A percentile compares a stretch with the other conserved stretches of the same genome.
Conservation (phyloP, 805 yeast species). For the Hanseniaspora lindneri region DNA sequence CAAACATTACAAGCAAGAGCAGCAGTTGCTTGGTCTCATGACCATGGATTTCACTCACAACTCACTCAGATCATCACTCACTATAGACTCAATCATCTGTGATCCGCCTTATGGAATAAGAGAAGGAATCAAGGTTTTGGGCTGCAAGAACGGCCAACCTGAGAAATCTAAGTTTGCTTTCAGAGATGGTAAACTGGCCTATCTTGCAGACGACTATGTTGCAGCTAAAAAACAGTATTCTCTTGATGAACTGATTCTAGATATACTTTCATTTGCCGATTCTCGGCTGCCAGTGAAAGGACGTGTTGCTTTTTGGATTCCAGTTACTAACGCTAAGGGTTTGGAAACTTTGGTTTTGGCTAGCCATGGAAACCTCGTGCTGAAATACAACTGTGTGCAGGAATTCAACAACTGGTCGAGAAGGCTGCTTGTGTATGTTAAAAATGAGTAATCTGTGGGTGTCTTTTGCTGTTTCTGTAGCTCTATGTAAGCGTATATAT, state of each 20-base stretch:
- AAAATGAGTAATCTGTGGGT: slow-evolving; percentile 35
- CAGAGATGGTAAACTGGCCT: slow-evolving; percentile 74
- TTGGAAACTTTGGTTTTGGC: slow-evolving; percentile 54
- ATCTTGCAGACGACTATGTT: slow-evolving; percentile 65
- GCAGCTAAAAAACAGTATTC: slow-evolving; percentile 89
- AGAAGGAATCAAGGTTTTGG: slow-evolving; percentile 88
- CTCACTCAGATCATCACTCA: slow-evolving; percentile 52
- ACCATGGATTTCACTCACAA: slow-evolving; percentile 94
- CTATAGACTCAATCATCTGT: slow-evolving; percentile 71
- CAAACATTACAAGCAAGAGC: slow-evolving; percentile 51
- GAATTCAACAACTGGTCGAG: slow-evolving; percentile 91
- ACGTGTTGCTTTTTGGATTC: slow-evolving; percentile 93
- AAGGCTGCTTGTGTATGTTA: slow-evolving; percentile 66
- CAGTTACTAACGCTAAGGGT: slow-evolving; percentile 81
- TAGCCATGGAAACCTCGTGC: slow-evolving; percentile 16
- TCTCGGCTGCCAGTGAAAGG: slow-evolving; percentile 62
- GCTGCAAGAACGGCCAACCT: slow-evolving; percentile 59
- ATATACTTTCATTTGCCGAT: slow-evolving; percentile 62
- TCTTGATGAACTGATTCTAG: slow-evolving; percentile 63
- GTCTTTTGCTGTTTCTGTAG: no score
- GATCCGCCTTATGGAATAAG: slow-evolving; percentile 98
- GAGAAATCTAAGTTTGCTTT: slow-evolving; percentile 55
- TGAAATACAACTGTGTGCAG: slow-evolving; percentile 68
- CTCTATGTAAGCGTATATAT: no score
- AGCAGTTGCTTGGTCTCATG: slow-evolving; percentile 56